Conservation (phyloP, 306 rosid genomes). For the Clitoria ternatea region DNA sequence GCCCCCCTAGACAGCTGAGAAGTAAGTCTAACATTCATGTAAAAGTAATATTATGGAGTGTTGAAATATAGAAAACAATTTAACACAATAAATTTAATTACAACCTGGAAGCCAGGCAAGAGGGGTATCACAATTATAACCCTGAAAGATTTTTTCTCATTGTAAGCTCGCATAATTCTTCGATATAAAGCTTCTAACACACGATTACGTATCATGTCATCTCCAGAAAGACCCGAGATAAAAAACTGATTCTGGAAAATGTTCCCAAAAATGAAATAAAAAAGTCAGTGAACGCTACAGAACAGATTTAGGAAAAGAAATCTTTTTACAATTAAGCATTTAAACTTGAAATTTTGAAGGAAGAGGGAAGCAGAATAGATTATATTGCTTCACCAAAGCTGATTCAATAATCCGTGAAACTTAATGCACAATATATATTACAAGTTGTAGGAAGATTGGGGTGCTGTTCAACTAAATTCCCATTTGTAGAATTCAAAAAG, state of each 20-base stretch:
- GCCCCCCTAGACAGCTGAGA: conserved; percentile 72
- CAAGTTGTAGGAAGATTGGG: background rate
- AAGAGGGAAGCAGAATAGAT: background rate
- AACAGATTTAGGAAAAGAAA: background rate
- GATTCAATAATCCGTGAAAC: background rate
- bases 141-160: conserved; percentile 77
- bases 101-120: conserved; percentile 96
- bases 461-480: conserved; percentile 16
- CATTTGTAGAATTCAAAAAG: background rate
- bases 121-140: conserved; percentile 93
- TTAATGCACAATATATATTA: background rate
- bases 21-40: conserved; percentile 25
- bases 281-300: conserved; percentile 27
- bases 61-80: conserved; percentile 10
- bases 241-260: conserved; percentile 93
- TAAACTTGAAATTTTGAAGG: conserved; percentile 1
- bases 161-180: conserved; percentile 79
- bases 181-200: conserved; percentile 78
- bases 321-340: background rate
- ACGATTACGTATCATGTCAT: conserved; percentile 82
- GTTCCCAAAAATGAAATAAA: conserved; percentile 29
- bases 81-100: conserved; percentile 13
- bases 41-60: conserved; percentile 14
- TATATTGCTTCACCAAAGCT: background rate
- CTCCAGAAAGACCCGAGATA: conserved; percentile 94